A percentile compares a stretch with the other conserved stretches of the same genome.
Evolutionary conservation across 164 flowering plant genomes (phyloP).

Genomic region (Macadamia integrifolia): DNA sequence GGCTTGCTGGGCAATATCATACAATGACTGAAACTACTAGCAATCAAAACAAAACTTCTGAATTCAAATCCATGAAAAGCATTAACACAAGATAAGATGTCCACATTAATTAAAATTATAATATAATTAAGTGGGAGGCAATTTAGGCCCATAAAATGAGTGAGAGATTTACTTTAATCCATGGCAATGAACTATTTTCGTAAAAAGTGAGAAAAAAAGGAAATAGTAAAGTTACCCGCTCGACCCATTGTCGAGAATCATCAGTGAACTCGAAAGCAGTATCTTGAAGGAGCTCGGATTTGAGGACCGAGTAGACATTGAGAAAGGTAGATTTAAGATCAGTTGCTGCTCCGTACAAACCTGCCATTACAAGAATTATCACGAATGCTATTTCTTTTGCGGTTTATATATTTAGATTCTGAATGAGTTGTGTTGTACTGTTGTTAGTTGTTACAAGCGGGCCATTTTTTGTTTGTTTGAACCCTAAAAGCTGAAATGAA

Average conservation of each 20-base stretch:
- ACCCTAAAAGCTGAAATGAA: no score
- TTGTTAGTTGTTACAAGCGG: no score
- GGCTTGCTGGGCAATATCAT: no score
- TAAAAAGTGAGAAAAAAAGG: neutral
- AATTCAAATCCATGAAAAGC: no score
- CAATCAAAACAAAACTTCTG: no score
- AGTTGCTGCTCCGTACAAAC: constrained; percentile 21
- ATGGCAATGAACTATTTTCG: neutral
- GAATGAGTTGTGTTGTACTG: no score
- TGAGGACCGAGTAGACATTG: constrained; percentile 57
- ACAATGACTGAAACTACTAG: no score
- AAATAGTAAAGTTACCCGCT: constrained; percentile 35
- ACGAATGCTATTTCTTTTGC: no score
- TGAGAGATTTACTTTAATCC: neutral
- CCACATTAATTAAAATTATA: neutral
- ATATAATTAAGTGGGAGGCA: neutral
- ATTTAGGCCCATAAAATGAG: no score
- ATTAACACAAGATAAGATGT: neutral
- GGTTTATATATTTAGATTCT: no score
- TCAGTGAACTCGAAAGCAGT: constrained; percentile 83
- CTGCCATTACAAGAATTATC: neutral
- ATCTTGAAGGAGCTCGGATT: constrained; percentile 79
- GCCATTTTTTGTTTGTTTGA: no score
- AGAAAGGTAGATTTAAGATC: constrained; percentile 51
- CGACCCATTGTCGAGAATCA: constrained; percentile 81